These are phyloP conservation scores for Metarhizium anisopliae DNA, from an alignment of 2,329 filamentous ascomycete genomes.

Conservation along the genomic window DNA sequence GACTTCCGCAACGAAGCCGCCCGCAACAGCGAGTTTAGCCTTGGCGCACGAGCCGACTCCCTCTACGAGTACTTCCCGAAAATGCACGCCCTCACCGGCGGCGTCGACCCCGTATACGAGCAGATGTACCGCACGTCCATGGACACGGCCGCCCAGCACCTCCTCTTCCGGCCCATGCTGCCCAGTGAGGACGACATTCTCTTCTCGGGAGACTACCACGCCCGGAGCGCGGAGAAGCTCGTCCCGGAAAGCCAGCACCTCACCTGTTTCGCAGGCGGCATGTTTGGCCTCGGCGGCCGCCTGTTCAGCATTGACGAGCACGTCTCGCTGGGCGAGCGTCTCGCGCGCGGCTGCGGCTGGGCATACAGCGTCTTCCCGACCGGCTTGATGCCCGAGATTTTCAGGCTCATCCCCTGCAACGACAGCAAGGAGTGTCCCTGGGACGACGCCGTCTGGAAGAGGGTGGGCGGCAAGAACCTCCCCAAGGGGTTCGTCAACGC, in stretches of 20 bases:
- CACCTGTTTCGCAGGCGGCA: slow-evolving; percentile 54
- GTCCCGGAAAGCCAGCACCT: slow-evolving; percentile 2
- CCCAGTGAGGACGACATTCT: slow-evolving; percentile 53
- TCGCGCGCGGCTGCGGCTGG: slow-evolving; percentile 62
- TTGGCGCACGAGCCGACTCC: slow-evolving; percentile 45
- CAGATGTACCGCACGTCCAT: slow-evolving; percentile 55
- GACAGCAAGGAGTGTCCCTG: slow-evolving; percentile 16
- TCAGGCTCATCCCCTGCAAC: slow-evolving; percentile 31
- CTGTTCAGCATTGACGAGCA: slow-evolving; percentile 51
- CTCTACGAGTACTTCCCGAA: slow-evolving; percentile 53
- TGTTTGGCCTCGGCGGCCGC: slow-evolving; percentile 57
- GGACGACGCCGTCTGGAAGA: slow-evolving; percentile 29
- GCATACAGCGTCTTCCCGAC: slow-evolving; percentile 51
- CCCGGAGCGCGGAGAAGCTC: slow-evolving; percentile 31
- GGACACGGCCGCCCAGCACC: slow-evolving; percentile 47
- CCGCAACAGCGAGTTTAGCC: slow-evolving; percentile 29
- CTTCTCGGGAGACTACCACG: slow-evolving; percentile 37
- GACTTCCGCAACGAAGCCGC: slow-evolving; percentile 37
- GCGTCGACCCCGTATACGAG: slow-evolving; percentile 48
- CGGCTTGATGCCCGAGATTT: slow-evolving; percentile 50
- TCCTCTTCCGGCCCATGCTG: slow-evolving; percentile 63
- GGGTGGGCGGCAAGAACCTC: slow-evolving; percentile 18
- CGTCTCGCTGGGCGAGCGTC: slow-evolving; percentile 50
- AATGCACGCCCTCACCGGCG: slow-evolving; percentile 57
- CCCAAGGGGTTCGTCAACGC: slow-evolving; percentile 54